Conservation (phyloP, 306 rosid species). For the Vigna reflexopilosa region DNA sequence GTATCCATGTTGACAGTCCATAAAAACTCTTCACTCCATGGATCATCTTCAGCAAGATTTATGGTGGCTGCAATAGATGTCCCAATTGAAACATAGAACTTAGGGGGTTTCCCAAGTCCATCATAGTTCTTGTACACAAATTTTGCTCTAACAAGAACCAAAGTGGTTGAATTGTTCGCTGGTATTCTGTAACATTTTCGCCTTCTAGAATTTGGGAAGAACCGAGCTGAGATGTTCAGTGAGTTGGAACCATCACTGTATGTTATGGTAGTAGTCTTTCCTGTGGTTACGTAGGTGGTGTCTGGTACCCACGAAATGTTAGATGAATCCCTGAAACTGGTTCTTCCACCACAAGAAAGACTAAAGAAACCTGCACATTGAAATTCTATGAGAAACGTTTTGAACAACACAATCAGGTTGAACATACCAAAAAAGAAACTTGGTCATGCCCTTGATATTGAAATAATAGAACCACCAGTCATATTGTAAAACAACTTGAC, state of each 20-base stretch:
- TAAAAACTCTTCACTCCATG: slow-evolving; percentile 80
- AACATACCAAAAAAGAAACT: background rate
- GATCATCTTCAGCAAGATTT: slow-evolving; percentile 67
- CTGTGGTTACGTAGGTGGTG: slow-evolving; percentile 61
- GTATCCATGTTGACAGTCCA: slow-evolving; percentile 72
- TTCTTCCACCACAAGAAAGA: slow-evolving; percentile 85
- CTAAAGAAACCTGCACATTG: slow-evolving; percentile 82
- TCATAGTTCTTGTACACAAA: slow-evolving; percentile 85
- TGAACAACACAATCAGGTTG: background rate
- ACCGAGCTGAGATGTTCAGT: slow-evolving; percentile 56
- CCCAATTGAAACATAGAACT: slow-evolving; percentile 80
- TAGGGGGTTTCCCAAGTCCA: slow-evolving; percentile 71
- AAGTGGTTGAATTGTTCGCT: slow-evolving; percentile 54
- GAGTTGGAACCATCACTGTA: slow-evolving; percentile 50
- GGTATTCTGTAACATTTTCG: slow-evolving; percentile 72
- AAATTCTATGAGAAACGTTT: slow-evolving; percentile 35
- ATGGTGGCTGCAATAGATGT: slow-evolving; percentile 67
- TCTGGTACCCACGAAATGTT: slow-evolving; percentile 83
- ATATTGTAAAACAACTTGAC: background rate
- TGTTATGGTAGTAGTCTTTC: slow-evolving; percentile 55
- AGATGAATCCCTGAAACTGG: slow-evolving; percentile 62
- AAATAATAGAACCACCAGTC: slow-evolving; percentile 5
- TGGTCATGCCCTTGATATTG: slow-evolving; percentile 29
- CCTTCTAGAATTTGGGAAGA: slow-evolving; percentile 54
- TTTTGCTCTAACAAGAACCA: slow-evolving; percentile 79